Conservation (phyloP, 768 basidiomycete species). For the Podaxis carcinomalis region DNA sequence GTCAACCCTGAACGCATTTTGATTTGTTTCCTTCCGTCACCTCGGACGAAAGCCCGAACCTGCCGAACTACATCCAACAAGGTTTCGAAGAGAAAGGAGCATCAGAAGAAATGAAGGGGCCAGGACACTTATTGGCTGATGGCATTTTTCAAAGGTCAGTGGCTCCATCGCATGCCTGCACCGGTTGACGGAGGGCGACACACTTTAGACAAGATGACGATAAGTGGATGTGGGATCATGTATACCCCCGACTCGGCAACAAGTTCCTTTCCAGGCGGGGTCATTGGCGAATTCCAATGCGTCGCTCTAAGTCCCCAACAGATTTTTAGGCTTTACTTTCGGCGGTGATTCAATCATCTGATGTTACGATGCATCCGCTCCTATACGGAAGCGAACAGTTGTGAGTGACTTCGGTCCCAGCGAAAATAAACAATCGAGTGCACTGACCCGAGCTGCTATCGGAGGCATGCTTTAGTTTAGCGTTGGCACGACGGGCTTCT, state of each 20-base stretch:
- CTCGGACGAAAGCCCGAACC: background rate
- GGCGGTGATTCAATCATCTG: background rate
- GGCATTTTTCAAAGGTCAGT: background rate
- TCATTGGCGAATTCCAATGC: background rate
- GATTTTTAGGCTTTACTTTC: background rate
- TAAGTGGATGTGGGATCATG: background rate
- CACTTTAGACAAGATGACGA: background rate
- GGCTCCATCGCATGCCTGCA: background rate
- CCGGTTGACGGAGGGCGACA: background rate
- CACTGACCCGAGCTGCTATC: constrained; percentile 1
- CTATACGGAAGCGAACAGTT: background rate
- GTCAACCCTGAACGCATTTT: background rate
- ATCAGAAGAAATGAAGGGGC: background rate
- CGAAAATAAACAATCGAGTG: background rate
- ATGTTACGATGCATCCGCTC: background rate
- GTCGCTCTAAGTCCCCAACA: background rate
- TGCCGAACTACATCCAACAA: background rate
- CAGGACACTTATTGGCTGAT: background rate
- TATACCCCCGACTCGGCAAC: background rate
- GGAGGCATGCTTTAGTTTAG: background rate
- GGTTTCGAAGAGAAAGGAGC: background rate
- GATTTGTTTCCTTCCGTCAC: background rate
- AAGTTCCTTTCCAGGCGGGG: background rate
- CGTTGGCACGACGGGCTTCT: constrained; percentile 18
- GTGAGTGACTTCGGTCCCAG: background rate